These are phyloP conservation scores for Rhytidiadelphus loreus DNA, from an alignment of 225 moss, liverwort and hornwort species.

Conservation along the genomic window DNA sequence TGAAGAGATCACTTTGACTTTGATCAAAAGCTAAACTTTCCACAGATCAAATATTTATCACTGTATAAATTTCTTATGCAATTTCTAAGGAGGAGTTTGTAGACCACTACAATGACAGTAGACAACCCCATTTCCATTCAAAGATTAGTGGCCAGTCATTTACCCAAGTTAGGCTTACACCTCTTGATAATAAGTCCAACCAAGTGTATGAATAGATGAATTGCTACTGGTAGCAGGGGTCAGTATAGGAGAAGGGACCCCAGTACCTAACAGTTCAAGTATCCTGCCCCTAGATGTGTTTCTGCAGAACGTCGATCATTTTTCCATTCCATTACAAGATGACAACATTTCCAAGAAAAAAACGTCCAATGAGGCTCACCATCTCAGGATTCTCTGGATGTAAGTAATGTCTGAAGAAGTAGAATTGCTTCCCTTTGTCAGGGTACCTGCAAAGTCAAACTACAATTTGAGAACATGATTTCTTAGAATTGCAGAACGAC, in stretches of 20 bases:
- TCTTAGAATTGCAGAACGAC: background rate
- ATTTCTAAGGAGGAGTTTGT: background rate
- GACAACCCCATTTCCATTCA: background rate
- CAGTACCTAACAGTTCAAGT: background rate
- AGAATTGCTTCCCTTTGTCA: conserved; percentile 62
- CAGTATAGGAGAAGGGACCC: background rate
- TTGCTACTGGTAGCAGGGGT: background rate
- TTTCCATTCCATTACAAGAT: background rate
- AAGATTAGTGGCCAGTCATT: background rate
- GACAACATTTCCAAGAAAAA: background rate
- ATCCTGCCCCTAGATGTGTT: background rate
- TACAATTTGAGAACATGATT: background rate
- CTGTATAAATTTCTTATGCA: background rate
- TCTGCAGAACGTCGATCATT: background rate
- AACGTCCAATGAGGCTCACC: conserved; percentile 23
- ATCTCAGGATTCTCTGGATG: conserved; percentile 43
- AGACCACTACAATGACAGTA: background rate
- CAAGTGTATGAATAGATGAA: background rate
- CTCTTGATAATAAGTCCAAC: background rate
- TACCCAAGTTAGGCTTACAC: background rate
- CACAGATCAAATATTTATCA: background rate
- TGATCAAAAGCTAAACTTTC: background rate
- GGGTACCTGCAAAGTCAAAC: conserved; percentile 60
- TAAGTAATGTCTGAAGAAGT: conserved; percentile 79
- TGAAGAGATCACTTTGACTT: background rate